Percentiles rank a stretch among this genome's conserved stretches.
phyloP scores from a whole-genome alignment of 352 stramenopile genomes.

The Phytophthora sansomeana region DNA sequence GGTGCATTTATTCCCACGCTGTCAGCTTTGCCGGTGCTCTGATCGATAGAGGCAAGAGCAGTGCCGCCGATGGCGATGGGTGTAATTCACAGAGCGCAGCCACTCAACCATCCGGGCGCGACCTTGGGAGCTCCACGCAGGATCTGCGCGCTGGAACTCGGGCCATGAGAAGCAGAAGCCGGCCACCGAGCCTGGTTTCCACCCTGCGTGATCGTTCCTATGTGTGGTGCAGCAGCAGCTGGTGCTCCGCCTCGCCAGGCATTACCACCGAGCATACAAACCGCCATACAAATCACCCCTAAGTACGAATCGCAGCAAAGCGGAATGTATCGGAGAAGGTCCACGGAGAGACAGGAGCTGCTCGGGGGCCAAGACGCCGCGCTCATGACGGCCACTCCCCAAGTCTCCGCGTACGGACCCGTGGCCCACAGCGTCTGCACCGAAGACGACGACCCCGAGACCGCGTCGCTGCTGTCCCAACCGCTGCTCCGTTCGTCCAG shows the following conservation, averaged over 20 bases:
- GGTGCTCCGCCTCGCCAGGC: too few relatives aligned
- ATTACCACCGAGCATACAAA: slow-evolving; percentile 22
- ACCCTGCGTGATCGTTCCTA: slow-evolving; percentile 19
- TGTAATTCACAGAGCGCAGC: slow-evolving; percentile 15
- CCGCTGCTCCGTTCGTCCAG: slow-evolving; percentile 21
- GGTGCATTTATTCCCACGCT: too few relatives aligned
- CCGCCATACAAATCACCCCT: slow-evolving; percentile 2
- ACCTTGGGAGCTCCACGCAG: slow-evolving; percentile 6
- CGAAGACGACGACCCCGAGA: slow-evolving; percentile 29
- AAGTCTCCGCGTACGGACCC: slow-evolving; percentile 29
- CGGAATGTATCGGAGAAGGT: slow-evolving; percentile 26
- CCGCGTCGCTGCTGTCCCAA: slow-evolving; percentile 38
- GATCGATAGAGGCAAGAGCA: too few relatives aligned
- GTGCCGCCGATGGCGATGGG: slow-evolving; percentile 4
- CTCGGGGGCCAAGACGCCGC: slow-evolving; percentile 17
- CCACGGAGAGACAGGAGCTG: slow-evolving; percentile 28
- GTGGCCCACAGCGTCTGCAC: slow-evolving; percentile 13
- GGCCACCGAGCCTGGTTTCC: slow-evolving; percentile 27
- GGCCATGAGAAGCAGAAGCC: slow-evolving; percentile 4
- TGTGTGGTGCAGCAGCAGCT: slow-evolving; percentile 19
- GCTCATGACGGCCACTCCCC: slow-evolving; percentile 31
- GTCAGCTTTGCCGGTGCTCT: background rate
- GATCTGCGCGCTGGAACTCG: slow-evolving; percentile 21
- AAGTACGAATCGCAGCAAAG: slow-evolving; percentile 27
- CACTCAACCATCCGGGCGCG: slow-evolving; percentile 15